Conservation (phyloP, 768 basidiomycete species). For the Phanerodontia chrysosporium region DNA sequence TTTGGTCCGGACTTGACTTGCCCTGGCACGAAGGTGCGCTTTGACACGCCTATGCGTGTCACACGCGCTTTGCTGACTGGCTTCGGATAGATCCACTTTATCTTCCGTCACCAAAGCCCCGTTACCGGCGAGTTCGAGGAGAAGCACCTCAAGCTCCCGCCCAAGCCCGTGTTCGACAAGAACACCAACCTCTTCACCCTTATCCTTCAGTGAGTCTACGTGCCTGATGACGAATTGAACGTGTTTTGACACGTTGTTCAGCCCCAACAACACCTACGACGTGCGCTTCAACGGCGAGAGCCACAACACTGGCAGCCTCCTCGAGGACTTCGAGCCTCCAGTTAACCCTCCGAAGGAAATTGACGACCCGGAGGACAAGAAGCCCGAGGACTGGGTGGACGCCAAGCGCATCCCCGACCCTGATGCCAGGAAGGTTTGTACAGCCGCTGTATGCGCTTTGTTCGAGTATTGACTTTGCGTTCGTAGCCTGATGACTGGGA, state of each 20-base stretch:
- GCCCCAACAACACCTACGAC: constrained; percentile 92
- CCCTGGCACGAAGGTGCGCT: constrained; percentile 81
- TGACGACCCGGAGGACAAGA: constrained; percentile 86
- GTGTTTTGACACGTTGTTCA: constrained; percentile 24
- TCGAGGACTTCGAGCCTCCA: constrained; percentile 90
- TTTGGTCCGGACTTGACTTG: constrained; percentile 96
- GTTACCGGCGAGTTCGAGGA: constrained; percentile 91
- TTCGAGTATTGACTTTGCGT: not conserved
- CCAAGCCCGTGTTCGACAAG: constrained; percentile 78
- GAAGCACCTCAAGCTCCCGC: constrained; percentile 86
- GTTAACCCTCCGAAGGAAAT: constrained; percentile 94
- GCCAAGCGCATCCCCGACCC: constrained; percentile 80
- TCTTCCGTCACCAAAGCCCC: constrained; percentile 97
- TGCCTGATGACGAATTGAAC: not conserved
- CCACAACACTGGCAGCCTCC: constrained; percentile 73
- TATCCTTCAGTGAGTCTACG: constrained; percentile 69
- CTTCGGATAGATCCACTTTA: constrained; percentile 81
- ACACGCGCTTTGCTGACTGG: not conserved
- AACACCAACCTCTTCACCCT: constrained; percentile 93
- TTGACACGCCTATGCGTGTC: not conserved
- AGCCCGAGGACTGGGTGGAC: constrained; percentile 94
- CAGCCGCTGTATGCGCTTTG: not conserved
- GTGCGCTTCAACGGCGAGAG: constrained; percentile 86
- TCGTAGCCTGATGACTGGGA: constrained; percentile 92
- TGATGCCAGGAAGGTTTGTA: constrained; percentile 70